Base-by-base conservation (phyloP, 805 yeast genomes). In the Blastobotrys muscicola region DNA sequence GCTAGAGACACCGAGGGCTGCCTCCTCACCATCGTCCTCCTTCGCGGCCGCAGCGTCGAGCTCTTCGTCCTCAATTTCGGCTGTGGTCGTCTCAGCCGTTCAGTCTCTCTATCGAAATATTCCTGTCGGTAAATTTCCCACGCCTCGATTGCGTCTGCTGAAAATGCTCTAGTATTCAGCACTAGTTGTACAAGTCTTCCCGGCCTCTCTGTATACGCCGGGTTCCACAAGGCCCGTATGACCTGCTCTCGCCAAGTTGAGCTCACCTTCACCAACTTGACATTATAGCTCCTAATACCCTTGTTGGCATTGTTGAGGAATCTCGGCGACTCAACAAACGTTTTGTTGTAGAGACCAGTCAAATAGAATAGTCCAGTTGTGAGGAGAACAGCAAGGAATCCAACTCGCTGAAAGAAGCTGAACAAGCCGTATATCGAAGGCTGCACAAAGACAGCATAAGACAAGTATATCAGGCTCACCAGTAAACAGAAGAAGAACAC, bases 61-160 rank as follows among this genome's bases (percentile, higher is more conserved):
- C 33, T 20, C 8, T n/a, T 31, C 14, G 20, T 31, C 36, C 23
- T 39, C 34, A 14, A 30, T n/a, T 12, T 32, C 11, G 30, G 13
- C 29, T 23, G 15, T 32, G 29, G 34, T 29, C 36, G 13, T 39
- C 20, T 32, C 11, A 11, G 26, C 31, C 53, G 33, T 3, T 41
- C 43, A 31, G 85, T 84, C 59, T 87, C 95, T 52, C 82, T 72
- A 15, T 79, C 76, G 97, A 97, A 92, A 58, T 87, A 92, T 59
- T 89, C 97, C 52, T 84, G 85, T 47, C 98, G 66, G 56, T 89
- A 90, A 34, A 86, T 62, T 56, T 90, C 98, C 97, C 98, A 90
- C 8, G 86, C 89, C 60, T 89, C 96, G 49, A 96, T 72, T 5
- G 83, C 76, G 39, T 83, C 89, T 0, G 92, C 78, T 47, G 77